These are phyloP conservation scores for Claviceps maximensis DNA, from an alignment of 2,329 filamentous ascomycete genomes.

Conservation along the genomic window DNA sequence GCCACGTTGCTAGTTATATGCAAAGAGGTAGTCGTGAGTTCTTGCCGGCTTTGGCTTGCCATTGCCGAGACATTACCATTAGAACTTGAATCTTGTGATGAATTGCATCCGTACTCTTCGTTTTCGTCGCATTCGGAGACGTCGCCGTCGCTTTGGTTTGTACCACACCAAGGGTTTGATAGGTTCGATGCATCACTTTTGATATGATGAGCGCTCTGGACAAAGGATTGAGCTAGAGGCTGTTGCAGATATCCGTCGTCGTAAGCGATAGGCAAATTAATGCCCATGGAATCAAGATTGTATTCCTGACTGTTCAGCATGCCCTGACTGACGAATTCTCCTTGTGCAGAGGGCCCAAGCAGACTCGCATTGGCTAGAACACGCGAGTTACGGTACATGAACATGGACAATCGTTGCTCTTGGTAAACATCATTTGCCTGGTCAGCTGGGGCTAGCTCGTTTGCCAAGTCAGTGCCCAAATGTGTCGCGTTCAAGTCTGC, in stretches of 20 bases:
- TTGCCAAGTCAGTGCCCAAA: background rate
- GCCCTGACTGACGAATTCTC: background rate
- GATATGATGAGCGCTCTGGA: background rate
- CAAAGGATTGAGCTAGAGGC: background rate
- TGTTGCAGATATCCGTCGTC: background rate
- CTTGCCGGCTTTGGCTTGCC: background rate
- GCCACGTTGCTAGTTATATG: background rate
- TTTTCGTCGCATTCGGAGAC: background rate
- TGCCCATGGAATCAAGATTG: background rate
- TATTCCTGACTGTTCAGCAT: background rate
- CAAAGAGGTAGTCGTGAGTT: background rate
- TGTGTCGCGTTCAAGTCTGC: background rate
- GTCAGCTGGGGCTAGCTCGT: background rate
- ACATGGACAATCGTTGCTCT: background rate
- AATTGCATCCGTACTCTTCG: background rate
- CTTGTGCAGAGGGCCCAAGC: background rate
- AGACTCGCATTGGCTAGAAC: constrained; percentile 1
- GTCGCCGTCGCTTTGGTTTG: background rate
- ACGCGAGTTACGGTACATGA: background rate
- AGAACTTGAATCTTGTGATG: background rate
- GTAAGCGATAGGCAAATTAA: background rate
- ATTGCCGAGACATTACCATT: background rate
- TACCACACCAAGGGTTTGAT: background rate
- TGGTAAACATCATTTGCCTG: background rate
- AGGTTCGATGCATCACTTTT: background rate